Conservation (phyloP, 129 eudicot genomes). For the Artemisia annua region DNA sequence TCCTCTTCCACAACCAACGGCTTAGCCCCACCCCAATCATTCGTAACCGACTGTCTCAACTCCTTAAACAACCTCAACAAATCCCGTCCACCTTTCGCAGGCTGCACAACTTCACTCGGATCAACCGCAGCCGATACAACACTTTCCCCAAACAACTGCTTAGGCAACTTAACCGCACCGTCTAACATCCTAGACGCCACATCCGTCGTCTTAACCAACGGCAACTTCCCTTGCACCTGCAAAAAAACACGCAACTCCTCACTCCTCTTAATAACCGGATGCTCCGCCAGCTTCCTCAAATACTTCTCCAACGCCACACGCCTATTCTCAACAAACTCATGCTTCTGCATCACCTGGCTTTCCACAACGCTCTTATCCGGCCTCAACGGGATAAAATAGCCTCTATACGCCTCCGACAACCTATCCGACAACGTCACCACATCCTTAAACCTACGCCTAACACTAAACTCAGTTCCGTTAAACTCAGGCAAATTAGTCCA, state of each 20-base stretch:
- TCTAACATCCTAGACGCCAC: slow-evolving; percentile 81
- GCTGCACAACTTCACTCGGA: slow-evolving; percentile 56
- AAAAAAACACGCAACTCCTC: slow-evolving; percentile 86
- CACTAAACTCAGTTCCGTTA: slow-evolving; percentile 66
- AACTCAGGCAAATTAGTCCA: slow-evolving; percentile 72
- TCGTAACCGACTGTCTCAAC: slow-evolving; percentile 80
- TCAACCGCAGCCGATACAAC: slow-evolving; percentile 46
- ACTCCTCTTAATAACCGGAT: slow-evolving; percentile 76
- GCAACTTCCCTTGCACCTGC: slow-evolving; percentile 63
- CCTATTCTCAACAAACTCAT: slow-evolving; percentile 85
- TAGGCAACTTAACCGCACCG: slow-evolving; percentile 70
- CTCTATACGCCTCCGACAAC: slow-evolving; percentile 64
- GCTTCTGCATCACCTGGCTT: slow-evolving; percentile 87
- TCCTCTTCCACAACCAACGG: slow-evolving; percentile 80
- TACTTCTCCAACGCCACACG: slow-evolving; percentile 75
- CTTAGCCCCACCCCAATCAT: slow-evolving; percentile 79
- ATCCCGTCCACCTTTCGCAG: slow-evolving; percentile 88
- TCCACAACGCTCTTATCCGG: slow-evolving; percentile 97
- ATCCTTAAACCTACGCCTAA: slow-evolving; percentile 83
- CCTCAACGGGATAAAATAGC: slow-evolving; percentile 75
- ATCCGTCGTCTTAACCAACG: slow-evolving; percentile 52
- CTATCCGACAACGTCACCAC: slow-evolving; percentile 83
- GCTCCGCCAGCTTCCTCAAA: slow-evolving; percentile 59
- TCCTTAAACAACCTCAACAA: slow-evolving; percentile 87
- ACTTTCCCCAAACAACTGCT: slow-evolving; percentile 71